A percentile compares a stretch with the other conserved stretches of the same genome.
These are phyloP conservation scores for Cryptococcus wingfieldii DNA, from an alignment of 1,284 basidiomycete genomes.

Conservation along the genomic window DNA sequence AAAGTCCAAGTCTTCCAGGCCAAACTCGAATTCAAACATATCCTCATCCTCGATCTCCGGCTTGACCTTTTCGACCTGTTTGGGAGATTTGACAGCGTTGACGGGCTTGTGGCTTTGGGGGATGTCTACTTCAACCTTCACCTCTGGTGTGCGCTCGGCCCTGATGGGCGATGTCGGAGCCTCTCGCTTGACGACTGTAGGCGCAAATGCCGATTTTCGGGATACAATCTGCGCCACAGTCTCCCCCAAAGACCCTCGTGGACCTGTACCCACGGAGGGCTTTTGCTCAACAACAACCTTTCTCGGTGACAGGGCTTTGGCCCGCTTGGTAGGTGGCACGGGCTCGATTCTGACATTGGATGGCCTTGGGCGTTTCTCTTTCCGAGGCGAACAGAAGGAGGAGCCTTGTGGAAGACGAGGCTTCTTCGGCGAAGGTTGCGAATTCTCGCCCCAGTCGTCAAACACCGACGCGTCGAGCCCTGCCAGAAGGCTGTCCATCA, in stretches of 20 bases:
- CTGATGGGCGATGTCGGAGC: neutral
- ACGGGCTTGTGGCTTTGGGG: slow-evolving; percentile 2
- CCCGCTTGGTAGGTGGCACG: slow-evolving; percentile 1
- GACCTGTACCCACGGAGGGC: neutral
- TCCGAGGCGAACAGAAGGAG: neutral
- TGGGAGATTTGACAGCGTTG: neutral
- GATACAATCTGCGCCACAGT: neutral
- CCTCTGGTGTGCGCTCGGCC: neutral
- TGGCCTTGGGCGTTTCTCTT: slow-evolving; percentile 1
- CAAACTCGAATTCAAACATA: slow-evolving; percentile 37
- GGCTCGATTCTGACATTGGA: slow-evolving; percentile 1
- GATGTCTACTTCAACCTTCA: neutral
- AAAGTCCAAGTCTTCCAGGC: slow-evolving; percentile 33
- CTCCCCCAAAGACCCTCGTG: neutral
- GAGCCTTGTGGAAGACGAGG: too few species aligned
- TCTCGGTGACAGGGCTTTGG: slow-evolving; percentile 8
- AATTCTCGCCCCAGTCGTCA: slow-evolving; percentile 11
- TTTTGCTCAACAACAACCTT: neutral
- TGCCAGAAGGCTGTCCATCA: slow-evolving; percentile 44
- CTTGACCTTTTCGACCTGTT: neutral
- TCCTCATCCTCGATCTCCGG: slow-evolving; percentile 19
- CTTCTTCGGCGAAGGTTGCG: too few species aligned
- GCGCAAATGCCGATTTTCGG: neutral
- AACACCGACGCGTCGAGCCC: slow-evolving; percentile 45
- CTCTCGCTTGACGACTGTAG: neutral